Percentiles rank a stretch among this genome's conserved stretches.
Evolutionary conservation across 1,284 basidiomycete genomes (phyloP).

Genomic region (Stygiomarasmius scandens): DNA sequence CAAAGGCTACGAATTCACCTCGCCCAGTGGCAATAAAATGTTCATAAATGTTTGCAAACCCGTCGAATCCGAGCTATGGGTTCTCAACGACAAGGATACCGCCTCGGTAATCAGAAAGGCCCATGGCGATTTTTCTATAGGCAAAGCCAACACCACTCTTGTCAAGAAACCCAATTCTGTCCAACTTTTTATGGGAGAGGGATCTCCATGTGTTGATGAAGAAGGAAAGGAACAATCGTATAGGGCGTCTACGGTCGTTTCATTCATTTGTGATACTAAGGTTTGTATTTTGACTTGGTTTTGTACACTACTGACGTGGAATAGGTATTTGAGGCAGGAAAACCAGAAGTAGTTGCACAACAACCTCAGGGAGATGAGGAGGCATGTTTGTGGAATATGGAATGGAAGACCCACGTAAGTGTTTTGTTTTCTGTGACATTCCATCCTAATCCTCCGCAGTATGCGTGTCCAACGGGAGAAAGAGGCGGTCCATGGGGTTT

Average conservation of each 20-base stretch:
- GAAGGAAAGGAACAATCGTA: conserved; percentile 44
- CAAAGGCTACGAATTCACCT: conserved; percentile 61
- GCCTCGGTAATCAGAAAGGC: conserved; percentile 49
- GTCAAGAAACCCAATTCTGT: conserved; percentile 41
- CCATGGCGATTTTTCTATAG: conserved; percentile 62
- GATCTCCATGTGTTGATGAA: conserved; percentile 54
- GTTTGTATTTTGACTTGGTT: too few species aligned
- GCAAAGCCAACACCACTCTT: conserved; percentile 64
- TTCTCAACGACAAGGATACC: conserved; percentile 55
- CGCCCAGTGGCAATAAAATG: conserved; percentile 49
- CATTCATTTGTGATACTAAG: conserved; percentile 66
- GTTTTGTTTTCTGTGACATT: not conserved
- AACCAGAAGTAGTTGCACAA: conserved; percentile 61
- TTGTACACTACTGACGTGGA: too few species aligned
- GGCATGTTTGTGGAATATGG: conserved; percentile 69
- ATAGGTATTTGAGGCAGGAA: conserved; percentile 49
- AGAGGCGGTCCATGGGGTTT: conserved; percentile 52
- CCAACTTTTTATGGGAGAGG: conserved; percentile 52
- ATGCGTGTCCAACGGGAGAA: conserved; percentile 66
- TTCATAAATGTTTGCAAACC: conserved; percentile 65
- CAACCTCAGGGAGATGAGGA: conserved; percentile 59
- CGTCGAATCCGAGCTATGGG: conserved; percentile 50
- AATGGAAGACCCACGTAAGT: conserved; percentile 73
- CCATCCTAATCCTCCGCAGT: conserved; percentile 36
- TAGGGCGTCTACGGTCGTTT: conserved; percentile 60